Base-by-base conservation (phyloP, 73 alveolate species). In the Effrenium voratum region DNA sequence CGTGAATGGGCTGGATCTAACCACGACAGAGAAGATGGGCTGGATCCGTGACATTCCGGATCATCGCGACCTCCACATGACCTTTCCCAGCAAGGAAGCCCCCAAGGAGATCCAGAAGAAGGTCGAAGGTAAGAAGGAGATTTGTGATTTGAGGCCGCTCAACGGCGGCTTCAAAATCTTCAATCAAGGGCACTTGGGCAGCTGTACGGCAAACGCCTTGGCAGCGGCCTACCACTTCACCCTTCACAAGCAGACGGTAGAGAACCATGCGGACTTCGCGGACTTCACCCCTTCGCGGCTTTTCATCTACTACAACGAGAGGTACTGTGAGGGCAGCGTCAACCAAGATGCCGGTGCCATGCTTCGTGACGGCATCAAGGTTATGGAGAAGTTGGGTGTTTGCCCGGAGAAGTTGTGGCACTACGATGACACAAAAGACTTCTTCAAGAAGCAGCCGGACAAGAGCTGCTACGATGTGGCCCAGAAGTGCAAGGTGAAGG, bases 231-330 rank as follows among this genome's bases (percentile, higher is more conserved):
- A 43, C 41, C 92, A 82, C 92, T 82, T 82, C 92, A 50, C 92
- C 92, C 19, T 82, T 72, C 92, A 82, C 92, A 82, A 82, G 92
- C 92, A 82, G 75, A 82, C 10, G 90, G 90, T 82, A 73, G 92
- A 82, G 92, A 82, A 82, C 49, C 52, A 82, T 16, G 73, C 92
- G 66, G 84, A 87, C 38, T 87, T 87, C 41, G 68, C 83, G 19
- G 95, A 87, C 83, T 87, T 87, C 95, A 87, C 95, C 22, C 95
- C 95, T 5, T 28, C 52, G 40, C 95, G 95, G 30, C 84, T 87
- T 40, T 87, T 87, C 95, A 87, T 87, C 95, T 87, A 87, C 95
- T 87, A 87, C 95, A 87, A 87, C 84, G 95, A 87, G 68, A 60
- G 95, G 84, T 46, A 59, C 40, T 83, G 59, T 60, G 95, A 87